Evolutionary conservation across 2,329 filamentous ascomycete species (phyloP), one percentile per base, ranked within the genome.

Genomic region (Xylaria sp.): DNA sequence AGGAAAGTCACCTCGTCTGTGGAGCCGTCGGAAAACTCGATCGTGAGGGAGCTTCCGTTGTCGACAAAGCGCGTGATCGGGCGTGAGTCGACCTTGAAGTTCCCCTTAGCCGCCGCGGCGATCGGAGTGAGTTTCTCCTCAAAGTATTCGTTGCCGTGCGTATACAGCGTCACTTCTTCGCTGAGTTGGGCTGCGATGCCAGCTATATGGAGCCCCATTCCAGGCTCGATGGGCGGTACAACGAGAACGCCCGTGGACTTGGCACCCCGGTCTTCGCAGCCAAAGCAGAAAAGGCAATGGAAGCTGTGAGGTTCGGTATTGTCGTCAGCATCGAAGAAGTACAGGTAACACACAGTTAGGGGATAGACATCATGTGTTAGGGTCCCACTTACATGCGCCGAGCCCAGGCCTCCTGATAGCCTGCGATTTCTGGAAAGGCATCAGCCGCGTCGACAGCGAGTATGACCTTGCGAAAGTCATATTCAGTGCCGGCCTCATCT

Each of bases 351-450:
- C n/a, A n/a, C n/a, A n/a, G n/a, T n/a, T n/a, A n/a, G n/a, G n/a
- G n/a, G n/a, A n/a, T n/a, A n/a, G n/a, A n/a, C n/a, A n/a, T n/a
- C n/a, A n/a, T n/a, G n/a, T n/a, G n/a, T n/a, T n/a, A n/a, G n/a
- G n/a, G n/a, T n/a, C n/a, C n/a, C n/a, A n/a, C 57, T 56, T 44
- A 62, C 62, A 62, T 61, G 34, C 54, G 46, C 48, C 59, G 55
- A 1, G 43, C 37, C 56, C 56, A 62, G 2, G 58, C 22, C 17
- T 59, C 41, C 1, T 37, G 51, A 26, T 62, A 62, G 7, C 60
- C 58, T 7, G 54, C 48, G 18, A 64, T 49, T 3, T 59, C 51
- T 3, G 60, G 59, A 18, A 34, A 60, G 6, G 37, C 44, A 40
- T 62, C 52, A 7, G 56, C 41, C 1, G 53, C 53, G 13, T 60